Percentiles rank a stretch among this genome's conserved stretches.
Evolutionary conservation across 768 basidiomycete species (phyloP).

Genomic region (Leccinum longicurvipes): DNA sequence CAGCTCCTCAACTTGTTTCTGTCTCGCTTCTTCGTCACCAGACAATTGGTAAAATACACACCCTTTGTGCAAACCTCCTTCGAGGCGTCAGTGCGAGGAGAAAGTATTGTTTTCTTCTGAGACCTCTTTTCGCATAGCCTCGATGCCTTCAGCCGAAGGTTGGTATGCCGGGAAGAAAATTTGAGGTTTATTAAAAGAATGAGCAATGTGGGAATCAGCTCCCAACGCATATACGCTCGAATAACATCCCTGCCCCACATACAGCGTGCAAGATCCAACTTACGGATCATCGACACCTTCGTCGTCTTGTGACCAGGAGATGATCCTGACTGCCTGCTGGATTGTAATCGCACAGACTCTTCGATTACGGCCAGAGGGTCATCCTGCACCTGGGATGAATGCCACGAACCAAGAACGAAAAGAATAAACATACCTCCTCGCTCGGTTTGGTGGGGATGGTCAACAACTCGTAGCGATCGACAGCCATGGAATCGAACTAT

Average conservation of each 20-base stretch:
- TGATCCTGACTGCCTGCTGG: conserved; percentile 68
- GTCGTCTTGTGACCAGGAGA: conserved; percentile 47
- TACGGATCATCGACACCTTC: conserved; percentile 53
- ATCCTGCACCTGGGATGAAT: conserved; percentile 38
- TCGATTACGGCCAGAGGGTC: conserved; percentile 83
- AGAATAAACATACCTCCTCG: conserved; percentile 33
- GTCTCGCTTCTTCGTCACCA: conserved; percentile 73
- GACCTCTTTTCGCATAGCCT: conserved; percentile 66
- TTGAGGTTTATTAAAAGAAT: conserved; percentile 61
- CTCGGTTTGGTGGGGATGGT: conserved; percentile 48
- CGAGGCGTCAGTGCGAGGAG: conserved; percentile 74
- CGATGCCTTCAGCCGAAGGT: conserved; percentile 74
- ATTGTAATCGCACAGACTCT: conserved; percentile 78
- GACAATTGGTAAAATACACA: conserved; percentile 90
- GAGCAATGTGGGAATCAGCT: neutral
- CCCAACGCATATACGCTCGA: conserved; percentile 33
- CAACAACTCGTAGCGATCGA: conserved; percentile 53
- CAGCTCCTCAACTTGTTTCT: conserved; percentile 80
- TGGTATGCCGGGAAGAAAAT: conserved; percentile 87
- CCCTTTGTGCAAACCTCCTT: conserved; percentile 83
- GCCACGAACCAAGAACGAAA: neutral
- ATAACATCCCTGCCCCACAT: conserved; percentile 52
- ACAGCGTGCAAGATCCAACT: conserved; percentile 17
- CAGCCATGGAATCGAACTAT: conserved; percentile 64
- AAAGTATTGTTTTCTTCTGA: conserved; percentile 70